phyloP scores from a whole-genome alignment of 169 alveolate genomes.

The Plasmodium knowlesi region DNA sequence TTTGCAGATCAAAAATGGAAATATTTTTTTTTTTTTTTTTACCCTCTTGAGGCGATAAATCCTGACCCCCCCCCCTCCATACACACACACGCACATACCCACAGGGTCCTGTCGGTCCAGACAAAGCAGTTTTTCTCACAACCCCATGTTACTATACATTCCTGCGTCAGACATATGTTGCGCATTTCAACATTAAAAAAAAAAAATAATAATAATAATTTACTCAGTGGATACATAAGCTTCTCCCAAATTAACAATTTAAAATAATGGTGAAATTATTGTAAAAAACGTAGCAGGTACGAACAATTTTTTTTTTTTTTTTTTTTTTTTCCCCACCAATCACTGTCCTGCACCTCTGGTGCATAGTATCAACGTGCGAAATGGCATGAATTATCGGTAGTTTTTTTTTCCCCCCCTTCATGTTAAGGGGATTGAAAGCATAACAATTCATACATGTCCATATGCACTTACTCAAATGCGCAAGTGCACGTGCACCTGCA shows the following conservation, averaged over 20 bases:
- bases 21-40: neutral
- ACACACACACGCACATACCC: neutral
- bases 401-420: neutral
- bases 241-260: neutral
- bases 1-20: neutral
- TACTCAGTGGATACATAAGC: neutral
- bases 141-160: neutral
- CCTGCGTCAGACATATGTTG: neutral
- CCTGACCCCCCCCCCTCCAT: neutral
- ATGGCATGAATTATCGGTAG: neutral
- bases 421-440: neutral
- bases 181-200: neutral
- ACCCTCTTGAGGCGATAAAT: neutral
- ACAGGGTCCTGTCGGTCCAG: neutral
- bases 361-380: neutral
- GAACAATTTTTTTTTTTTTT: neutral
- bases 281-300: neutral
- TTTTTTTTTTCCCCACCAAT: neutral
- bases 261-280: neutral
- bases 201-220: neutral
- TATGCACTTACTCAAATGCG: neutral
- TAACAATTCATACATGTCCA: neutral
- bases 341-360: slow-evolving; percentile 33
- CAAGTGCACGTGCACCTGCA: neutral
- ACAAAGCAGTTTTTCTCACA: neutral